Evolutionary conservation across 2,329 filamentous ascomycete genomes (phyloP).

Genomic region (Fusarium sp.): DNA sequence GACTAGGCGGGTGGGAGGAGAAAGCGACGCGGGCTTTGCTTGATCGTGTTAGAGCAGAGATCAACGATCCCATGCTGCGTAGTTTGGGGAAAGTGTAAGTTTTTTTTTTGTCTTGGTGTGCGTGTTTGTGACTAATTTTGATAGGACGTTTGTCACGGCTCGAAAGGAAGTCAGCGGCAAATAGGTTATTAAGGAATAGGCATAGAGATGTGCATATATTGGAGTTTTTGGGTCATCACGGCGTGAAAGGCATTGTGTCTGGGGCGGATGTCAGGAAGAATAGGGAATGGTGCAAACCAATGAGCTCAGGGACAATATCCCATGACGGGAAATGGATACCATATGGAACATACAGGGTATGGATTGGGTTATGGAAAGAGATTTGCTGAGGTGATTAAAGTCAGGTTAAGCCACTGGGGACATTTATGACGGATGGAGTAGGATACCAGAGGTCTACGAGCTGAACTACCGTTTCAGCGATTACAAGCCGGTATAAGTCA

Average conservation of each 20-base stretch:
- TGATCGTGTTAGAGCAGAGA: slow-evolving; percentile 45
- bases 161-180: slow-evolving; percentile 37
- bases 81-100: slow-evolving; percentile 47
- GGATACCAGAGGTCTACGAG: neutral
- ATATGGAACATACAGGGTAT: neutral
- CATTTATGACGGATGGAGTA: neutral
- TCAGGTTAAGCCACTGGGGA: neutral
- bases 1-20: slow-evolving; percentile 46
- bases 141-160: slow-evolving; percentile 47
- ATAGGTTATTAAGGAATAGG: neutral
- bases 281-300: neutral
- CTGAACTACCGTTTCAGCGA: neutral
- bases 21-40: slow-evolving; percentile 44
- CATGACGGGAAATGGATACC: neutral
- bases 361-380: neutral
- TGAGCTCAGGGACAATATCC: neutral
- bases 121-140: neutral
- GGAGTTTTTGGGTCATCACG: slow-evolving; percentile 25
- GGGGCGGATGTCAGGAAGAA: neutral
- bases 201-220: neutral
- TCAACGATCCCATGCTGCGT: slow-evolving; percentile 42
- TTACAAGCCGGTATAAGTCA: neutral
- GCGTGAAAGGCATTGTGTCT: slow-evolving; percentile 4
- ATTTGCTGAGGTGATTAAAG: neutral
- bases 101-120: neutral